These are phyloP conservation scores for Citrullus mucosospermus DNA, from an alignment of 306 rosid genomes.

Conservation along the genomic window DNA sequence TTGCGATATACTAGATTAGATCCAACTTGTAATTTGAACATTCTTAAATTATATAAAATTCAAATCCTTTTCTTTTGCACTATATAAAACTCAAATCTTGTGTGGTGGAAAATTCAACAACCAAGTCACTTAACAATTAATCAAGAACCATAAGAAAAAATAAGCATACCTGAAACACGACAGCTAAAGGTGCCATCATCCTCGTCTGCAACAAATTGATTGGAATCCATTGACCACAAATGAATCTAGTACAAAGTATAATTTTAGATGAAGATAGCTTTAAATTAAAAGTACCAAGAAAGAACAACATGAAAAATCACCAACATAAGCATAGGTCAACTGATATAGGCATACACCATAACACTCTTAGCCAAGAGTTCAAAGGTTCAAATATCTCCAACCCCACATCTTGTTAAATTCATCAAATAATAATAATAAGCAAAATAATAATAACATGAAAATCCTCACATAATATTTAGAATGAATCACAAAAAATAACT, in stretches of 20 bases:
- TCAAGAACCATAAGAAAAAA: slow-evolving; percentile 2
- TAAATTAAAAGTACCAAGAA: not conserved
- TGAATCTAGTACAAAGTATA: slow-evolving; percentile 37
- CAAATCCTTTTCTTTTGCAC: not conserved
- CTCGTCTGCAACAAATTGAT: slow-evolving; percentile 81
- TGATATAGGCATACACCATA: not conserved
- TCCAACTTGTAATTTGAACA: not conserved
- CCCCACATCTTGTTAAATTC: not conserved
- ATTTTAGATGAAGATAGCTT: slow-evolving; percentile 3
- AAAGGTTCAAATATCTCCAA: not conserved
- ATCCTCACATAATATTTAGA: not conserved
- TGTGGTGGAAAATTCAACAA: not conserved
- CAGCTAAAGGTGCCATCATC: slow-evolving; percentile 76
- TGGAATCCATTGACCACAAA: slow-evolving; percentile 70
- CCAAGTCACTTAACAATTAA: not conserved
- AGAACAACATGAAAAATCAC: not conserved
- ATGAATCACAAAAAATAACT: not conserved
- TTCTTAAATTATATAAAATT: not conserved
- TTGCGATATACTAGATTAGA: not conserved
- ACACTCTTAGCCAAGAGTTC: not conserved
- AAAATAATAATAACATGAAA: no score
- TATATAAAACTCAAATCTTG: not conserved
- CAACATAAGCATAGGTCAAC: not conserved
- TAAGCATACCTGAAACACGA: slow-evolving; percentile 67
- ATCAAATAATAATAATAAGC: no score